Base-by-base conservation (phyloP, 495 filamentous ascomycete species). In the Hypoxylon cercidicola region DNA sequence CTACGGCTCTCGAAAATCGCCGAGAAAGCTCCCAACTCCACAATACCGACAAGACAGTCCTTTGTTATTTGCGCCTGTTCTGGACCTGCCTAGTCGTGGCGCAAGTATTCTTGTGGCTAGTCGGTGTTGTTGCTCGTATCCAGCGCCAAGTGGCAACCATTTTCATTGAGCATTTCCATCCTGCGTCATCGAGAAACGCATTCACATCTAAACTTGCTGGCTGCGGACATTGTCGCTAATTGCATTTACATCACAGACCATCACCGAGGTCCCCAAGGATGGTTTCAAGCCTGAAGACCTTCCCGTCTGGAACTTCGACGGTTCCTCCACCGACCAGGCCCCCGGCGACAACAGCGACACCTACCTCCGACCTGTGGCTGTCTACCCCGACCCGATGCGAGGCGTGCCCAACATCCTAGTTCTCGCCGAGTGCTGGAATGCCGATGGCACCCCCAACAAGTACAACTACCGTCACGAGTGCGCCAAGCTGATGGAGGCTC, bases 291-390 rank as follows among this genome's bases (percentile, higher is more conserved):
- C 92, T 57, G 89, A 92, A 55, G 92, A 97, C 61, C 92, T 99
- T 60, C 92, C 94, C 61, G 92, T 96, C 78, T 99, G 95, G 95
- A 99, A 98, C 85, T 99, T 99, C 74, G 95, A 99, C 75, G 95
- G 95, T 76, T 96, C 92, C 54, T 97, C 93, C 16, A 97, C 92
- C 69, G 91, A 84, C 71, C 95, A 99, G 79, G 95, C 95, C 53
- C 92, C 93, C 30, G 92, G 94, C 74, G 91, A 94, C 78, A 93
- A 99, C 86, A 97, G 93, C 56, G 95, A 99, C 81, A 89, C 98
- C 87, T 97, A 97, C 85, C 90, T 99, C 62, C 90, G 91, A 73
- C 95, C 95, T 58, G 87, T 91, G 56, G 91, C 92, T 64, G 87
- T 90, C 80, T 98, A 84, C 86, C 92, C 94, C 63, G 93, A 97